phyloP scores from a whole-genome alignment of 768 basidiomycete genomes.

The Auricularia cornea region DNA sequence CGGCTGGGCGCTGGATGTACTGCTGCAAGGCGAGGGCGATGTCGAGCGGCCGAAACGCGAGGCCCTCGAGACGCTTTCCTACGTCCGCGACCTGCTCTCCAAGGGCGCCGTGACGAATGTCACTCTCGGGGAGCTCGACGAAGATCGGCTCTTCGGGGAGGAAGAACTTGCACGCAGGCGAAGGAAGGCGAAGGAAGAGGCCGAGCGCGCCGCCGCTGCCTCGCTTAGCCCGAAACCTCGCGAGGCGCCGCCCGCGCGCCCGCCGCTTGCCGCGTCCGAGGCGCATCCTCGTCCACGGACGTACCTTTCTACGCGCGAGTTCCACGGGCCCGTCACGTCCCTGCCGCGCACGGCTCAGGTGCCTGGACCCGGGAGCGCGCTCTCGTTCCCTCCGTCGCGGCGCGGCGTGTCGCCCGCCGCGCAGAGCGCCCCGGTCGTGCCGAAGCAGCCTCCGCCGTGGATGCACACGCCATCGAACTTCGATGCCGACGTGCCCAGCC shows the following conservation, averaged over 20 bases:
- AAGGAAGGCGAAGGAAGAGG: constrained; percentile 12
- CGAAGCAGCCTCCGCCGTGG: background rate
- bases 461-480: background rate
- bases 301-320: background rate
- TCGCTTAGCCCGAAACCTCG: background rate
- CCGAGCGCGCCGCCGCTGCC: background rate
- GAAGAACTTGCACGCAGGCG: constrained; percentile 33
- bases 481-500: background rate
- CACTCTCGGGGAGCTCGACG: constrained; percentile 43
- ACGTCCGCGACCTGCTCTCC: constrained; percentile 66
- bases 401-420: background rate
- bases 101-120: constrained; percentile 28
- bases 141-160: constrained; percentile 56
- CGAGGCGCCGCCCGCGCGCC: background rate
- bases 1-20: constrained; percentile 63
- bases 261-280: background rate
- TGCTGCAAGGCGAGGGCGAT: constrained; percentile 45
- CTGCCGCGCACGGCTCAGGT: background rate
- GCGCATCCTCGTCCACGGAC: background rate
- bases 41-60: constrained; percentile 39
- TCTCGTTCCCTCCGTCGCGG: background rate
- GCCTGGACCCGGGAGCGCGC: background rate
- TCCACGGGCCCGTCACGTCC: background rate
- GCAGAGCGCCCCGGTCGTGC: background rate
- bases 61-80: constrained; percentile 67